Percentiles rank a stretch among this genome's conserved stretches.
phyloP scores from a whole-genome alignment of 2,329 filamentous ascomycete genomes.

The Phyllachora maydis region DNA sequence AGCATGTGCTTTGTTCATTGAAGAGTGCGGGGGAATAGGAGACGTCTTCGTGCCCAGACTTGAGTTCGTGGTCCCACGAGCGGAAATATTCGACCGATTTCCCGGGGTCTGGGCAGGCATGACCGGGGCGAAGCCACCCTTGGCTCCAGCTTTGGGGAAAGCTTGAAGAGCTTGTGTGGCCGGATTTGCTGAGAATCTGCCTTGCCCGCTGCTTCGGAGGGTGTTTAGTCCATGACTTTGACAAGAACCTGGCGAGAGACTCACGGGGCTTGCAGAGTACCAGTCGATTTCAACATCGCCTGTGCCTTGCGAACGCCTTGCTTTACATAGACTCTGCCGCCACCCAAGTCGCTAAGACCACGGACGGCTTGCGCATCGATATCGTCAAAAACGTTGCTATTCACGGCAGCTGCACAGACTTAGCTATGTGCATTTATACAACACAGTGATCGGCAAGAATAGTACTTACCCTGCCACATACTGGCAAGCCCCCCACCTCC shows the following conservation, averaged over 20 bases:
- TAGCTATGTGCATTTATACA: conserved; percentile 1
- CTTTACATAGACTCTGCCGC: conserved; percentile 8
- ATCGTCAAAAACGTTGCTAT: conserved; percentile 9
- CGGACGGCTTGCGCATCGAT: conserved; percentile 9
- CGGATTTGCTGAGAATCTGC: not conserved
- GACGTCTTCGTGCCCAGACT: too few species aligned
- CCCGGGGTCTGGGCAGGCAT: too few species aligned
- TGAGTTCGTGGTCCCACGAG: too few species aligned
- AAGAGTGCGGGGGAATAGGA: too few species aligned
- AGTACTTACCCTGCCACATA: conserved; percentile 2
- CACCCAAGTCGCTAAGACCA: conserved; percentile 8
- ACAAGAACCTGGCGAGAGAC: not conserved
- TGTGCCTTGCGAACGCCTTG: not conserved
- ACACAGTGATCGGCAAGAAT: not conserved
- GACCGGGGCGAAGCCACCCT: too few species aligned
- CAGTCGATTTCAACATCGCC: not conserved
- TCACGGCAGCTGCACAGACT: conserved; percentile 5
- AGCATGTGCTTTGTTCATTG: too few species aligned
- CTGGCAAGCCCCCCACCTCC: not conserved
- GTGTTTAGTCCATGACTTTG: not conserved
- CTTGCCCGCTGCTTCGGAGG: not conserved
- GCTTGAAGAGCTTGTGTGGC: not conserved
- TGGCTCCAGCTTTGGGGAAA: not conserved
- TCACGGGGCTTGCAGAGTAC: not conserved
- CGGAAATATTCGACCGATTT: too few species aligned